phyloP scores from a whole-genome alignment of 2,329 filamentous ascomycete genomes.

The Claviceps spartinae region DNA sequence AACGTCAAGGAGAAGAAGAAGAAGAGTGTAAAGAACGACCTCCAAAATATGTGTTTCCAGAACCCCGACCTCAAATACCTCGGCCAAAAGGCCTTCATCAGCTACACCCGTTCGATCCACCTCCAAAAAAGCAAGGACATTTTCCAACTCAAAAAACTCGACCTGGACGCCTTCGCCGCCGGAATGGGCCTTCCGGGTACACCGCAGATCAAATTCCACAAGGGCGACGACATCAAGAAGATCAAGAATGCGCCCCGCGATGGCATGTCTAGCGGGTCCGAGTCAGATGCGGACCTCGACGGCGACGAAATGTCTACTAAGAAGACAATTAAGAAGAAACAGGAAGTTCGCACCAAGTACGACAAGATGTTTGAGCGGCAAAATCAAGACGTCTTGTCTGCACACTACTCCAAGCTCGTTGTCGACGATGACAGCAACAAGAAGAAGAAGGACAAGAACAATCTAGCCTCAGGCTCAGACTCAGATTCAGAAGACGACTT shows the following conservation, averaged over 20 bases:
- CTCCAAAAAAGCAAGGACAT: slow-evolving; percentile 85
- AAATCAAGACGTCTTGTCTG: slow-evolving; percentile 91
- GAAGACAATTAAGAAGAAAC: slow-evolving; percentile 52
- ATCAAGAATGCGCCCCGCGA: slow-evolving; percentile 74
- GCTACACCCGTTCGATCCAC: slow-evolving; percentile 73
- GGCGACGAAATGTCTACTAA: slow-evolving; percentile 19
- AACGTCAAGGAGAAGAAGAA: slow-evolving; percentile 85
- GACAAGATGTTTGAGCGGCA: slow-evolving; percentile 96
- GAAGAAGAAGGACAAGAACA: slow-evolving; percentile 25
- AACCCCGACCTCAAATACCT: slow-evolving; percentile 88
- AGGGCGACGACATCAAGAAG: slow-evolving; percentile 75
- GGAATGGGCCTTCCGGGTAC: slow-evolving; percentile 83
- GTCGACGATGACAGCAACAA: slow-evolving; percentile 44
- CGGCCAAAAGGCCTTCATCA: slow-evolving; percentile 90
- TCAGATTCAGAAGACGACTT: slow-evolving; percentile 47
- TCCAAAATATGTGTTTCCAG: slow-evolving; percentile 94
- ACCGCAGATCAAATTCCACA: slow-evolving; percentile 85
- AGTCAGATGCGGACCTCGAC: slow-evolving; percentile 39
- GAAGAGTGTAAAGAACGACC: slow-evolving; percentile 65
- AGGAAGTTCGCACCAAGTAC: slow-evolving; percentile 78
- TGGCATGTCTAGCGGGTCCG: slow-evolving; percentile 49
- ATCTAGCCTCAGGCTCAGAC: slow-evolving; percentile 37
- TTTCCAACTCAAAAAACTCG: slow-evolving; percentile 71
- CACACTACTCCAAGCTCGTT: slow-evolving; percentile 83
- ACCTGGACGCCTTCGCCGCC: slow-evolving; percentile 72